These are phyloP conservation scores for Amanita phalloides DNA, from an alignment of 768 basidiomycete species.

Conservation along the genomic window DNA sequence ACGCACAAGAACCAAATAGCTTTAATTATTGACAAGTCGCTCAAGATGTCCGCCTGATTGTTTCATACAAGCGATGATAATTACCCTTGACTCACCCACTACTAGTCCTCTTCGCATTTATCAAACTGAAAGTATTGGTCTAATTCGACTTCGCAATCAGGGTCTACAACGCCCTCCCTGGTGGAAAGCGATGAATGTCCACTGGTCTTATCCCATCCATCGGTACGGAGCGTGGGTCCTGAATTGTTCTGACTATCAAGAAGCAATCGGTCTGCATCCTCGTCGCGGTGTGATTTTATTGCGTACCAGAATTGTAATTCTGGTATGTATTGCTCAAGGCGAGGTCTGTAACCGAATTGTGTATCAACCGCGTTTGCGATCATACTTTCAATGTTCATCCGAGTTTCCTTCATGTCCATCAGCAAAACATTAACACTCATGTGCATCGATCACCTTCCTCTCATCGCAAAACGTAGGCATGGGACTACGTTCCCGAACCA, in stretches of 20 bases:
- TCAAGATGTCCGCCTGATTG: not conserved
- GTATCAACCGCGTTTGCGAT: not conserved
- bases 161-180: not conserved
- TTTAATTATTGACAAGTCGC: not conserved
- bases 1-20: constrained; percentile 25
- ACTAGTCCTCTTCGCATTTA: not conserved
- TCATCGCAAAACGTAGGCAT: not conserved
- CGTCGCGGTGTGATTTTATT: not conserved
- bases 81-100: not conserved
- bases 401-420: not conserved
- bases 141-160: constrained; percentile 6
- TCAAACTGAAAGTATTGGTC: constrained; percentile 12
- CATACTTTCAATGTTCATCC: not conserved
- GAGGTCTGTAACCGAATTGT: not conserved
- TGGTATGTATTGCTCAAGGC: constrained; percentile 3
- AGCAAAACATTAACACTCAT: not conserved
- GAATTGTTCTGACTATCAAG: not conserved
- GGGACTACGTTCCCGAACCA: not conserved
- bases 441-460: not conserved
- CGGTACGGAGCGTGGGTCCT: not conserved
- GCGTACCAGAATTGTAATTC: not conserved
- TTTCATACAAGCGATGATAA: not conserved
- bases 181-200: not conserved
- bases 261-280: not conserved
- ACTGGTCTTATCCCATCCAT: not conserved